These are phyloP conservation scores for Diplotaxis tenuifolia DNA, from an alignment of 345 rosid genomes.

Conservation along the genomic window DNA sequence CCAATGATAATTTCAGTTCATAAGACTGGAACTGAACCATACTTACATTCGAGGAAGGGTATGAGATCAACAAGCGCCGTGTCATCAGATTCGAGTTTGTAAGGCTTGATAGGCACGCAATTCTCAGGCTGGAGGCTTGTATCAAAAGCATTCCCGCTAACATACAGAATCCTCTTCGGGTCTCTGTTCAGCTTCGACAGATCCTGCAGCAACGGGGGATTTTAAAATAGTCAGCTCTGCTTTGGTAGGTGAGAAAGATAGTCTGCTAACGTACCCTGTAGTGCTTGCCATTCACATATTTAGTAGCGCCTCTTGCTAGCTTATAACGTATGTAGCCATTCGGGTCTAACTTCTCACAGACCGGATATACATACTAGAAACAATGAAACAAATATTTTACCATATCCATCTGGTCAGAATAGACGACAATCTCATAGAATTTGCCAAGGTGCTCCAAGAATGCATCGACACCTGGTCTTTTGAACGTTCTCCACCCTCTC, in stretches of 20 bases:
- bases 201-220: constrained; percentile 59
- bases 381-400: constrained; percentile 33
- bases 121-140: constrained; percentile 91
- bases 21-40: not conserved
- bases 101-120: constrained; percentile 72
- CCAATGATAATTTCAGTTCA: not conserved
- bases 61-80: constrained; percentile 90
- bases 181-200: constrained; percentile 93
- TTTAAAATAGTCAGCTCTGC: not conserved
- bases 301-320: constrained; percentile 83
- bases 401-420: constrained; percentile 82
- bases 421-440: constrained; percentile 82
- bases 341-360: constrained; percentile 82
- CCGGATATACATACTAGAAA: constrained; percentile 78
- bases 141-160: constrained; percentile 83
- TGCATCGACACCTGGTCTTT: constrained; percentile 95
- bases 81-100: constrained; percentile 73
- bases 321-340: constrained; percentile 61
- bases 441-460: constrained; percentile 88
- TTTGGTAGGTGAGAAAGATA: constrained; percentile 2
- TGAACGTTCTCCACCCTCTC: constrained; percentile 97
- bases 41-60: constrained; percentile 96
- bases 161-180: constrained; percentile 71
- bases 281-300: constrained; percentile 88
- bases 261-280: constrained; percentile 59